A percentile compares a stretch with the other conserved stretches of the same genome.
Conservation (phyloP, 208 protist genomes). For the Giardia duodenalis region DNA sequence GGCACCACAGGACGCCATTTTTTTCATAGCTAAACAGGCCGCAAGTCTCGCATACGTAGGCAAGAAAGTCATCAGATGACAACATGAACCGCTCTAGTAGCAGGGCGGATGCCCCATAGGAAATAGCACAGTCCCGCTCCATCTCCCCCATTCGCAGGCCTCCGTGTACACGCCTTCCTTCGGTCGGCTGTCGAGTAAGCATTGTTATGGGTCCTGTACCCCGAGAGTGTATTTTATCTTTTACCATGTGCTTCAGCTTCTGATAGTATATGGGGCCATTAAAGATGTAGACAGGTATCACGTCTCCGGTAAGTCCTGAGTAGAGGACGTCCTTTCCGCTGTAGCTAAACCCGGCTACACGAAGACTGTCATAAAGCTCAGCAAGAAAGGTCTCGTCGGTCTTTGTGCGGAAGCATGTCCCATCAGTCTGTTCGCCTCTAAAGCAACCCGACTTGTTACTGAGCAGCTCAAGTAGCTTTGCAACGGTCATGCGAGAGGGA, state of each 20-base stretch:
- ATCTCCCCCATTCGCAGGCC: constrained; percentile 98
- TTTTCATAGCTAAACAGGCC: constrained; percentile 62
- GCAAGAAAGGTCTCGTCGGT: not conserved
- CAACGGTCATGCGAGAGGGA: constrained; percentile 99
- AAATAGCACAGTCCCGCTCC: constrained; percentile 96
- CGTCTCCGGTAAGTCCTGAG: constrained; percentile 77
- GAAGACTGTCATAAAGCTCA: constrained; percentile 47
- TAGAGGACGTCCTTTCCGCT: constrained; percentile 86
- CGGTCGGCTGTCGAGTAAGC: constrained; percentile 94
- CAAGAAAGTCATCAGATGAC: constrained; percentile 79
- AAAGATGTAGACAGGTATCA: constrained; percentile 90
- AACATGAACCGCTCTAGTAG: constrained; percentile 89
- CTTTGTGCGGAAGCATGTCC: constrained; percentile 30
- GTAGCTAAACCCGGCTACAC: constrained; percentile 83
- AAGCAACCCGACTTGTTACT: constrained; percentile 72
- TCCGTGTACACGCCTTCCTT: constrained; percentile 82
- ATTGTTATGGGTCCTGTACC: constrained; percentile 69
- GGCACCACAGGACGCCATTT: constrained; percentile 55
- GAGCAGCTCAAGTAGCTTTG: constrained; percentile 96
- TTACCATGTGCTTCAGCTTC: constrained; percentile 99
- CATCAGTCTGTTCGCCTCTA: constrained; percentile 35
- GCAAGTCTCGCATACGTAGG: constrained; percentile 74
- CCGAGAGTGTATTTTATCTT: constrained; percentile 98
- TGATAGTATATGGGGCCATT: constrained; percentile 99
- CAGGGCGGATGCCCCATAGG: constrained; percentile 75